Evolutionary conservation across 441 rosid genomes (phyloP).

Genomic region (Gossypium gossypioides): DNA sequence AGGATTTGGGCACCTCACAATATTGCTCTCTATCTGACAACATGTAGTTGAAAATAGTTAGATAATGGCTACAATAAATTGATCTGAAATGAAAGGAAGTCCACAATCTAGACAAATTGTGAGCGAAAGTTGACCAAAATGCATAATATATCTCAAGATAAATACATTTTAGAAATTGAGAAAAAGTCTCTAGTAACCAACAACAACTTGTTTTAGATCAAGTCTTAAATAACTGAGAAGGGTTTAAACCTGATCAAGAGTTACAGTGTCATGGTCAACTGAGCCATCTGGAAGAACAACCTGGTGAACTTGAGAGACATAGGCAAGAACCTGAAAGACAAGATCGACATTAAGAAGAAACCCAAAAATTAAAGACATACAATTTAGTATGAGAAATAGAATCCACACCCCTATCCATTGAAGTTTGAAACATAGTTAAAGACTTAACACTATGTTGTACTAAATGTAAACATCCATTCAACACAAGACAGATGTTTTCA

Average conservation of each 20-base stretch:
- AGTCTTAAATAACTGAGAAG: neutral
- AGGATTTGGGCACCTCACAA: conserved; percentile 91
- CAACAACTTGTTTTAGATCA: neutral
- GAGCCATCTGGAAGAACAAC: conserved; percentile 68
- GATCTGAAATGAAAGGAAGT: neutral
- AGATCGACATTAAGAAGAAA: neutral
- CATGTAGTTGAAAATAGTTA: conserved; percentile 2
- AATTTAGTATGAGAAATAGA: neutral
- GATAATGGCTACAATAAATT: conserved; percentile 1
- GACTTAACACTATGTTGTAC: neutral
- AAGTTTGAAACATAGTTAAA: conserved; percentile 1
- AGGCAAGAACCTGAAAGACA: conserved; percentile 69
- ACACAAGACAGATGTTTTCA: neutral
- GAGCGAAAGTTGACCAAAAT: neutral
- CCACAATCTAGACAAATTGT: neutral
- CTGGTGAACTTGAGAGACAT: conserved; percentile 85
- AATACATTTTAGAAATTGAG: neutral
- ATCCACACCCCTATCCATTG: neutral
- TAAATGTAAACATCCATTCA: neutral
- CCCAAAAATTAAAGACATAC: neutral
- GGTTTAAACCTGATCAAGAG: conserved; percentile 63
- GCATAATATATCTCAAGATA: neutral
- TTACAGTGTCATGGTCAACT: conserved; percentile 55
- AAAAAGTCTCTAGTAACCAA: neutral
- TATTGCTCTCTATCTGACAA: conserved; percentile 81